phyloP scores from a whole-genome alignment of 1,284 basidiomycete species.

The Cutaneotrichosporon sp. region DNA sequence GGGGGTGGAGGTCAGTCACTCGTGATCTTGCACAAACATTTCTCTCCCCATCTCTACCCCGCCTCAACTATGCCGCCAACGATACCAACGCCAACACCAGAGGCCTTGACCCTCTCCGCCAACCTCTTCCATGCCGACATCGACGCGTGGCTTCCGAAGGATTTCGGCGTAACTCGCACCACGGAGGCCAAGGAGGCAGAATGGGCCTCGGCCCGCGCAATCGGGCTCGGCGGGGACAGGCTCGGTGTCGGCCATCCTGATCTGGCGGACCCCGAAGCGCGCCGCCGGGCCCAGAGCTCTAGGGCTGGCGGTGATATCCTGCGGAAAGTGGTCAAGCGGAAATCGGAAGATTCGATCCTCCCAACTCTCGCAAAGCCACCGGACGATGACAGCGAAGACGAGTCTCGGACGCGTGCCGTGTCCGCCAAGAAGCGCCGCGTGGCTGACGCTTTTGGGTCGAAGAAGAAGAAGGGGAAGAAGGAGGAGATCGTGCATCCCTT shows the following conservation, averaged over 20 bases:
- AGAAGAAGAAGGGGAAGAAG: conserved; percentile 17
- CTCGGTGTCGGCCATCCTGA: conserved; percentile 39
- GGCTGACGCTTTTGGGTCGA: conserved; percentile 25
- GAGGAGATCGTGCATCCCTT: conserved; percentile 2
- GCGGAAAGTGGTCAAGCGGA: conserved; percentile 12
- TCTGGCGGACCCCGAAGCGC: conserved; percentile 15
- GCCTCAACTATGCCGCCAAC: background rate
- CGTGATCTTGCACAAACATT: background rate
- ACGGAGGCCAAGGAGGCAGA: conserved; percentile 8
- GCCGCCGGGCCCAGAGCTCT: background rate
- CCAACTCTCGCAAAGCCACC: no score
- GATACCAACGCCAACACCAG: conserved; percentile 14
- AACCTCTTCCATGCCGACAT: conserved; percentile 37
- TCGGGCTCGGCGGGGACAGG: conserved; percentile 12
- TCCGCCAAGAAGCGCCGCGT: conserved; percentile 24
- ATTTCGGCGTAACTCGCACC: conserved; percentile 24
- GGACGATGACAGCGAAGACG: conserved; percentile 11
- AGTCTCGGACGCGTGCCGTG: conserved; percentile 19
- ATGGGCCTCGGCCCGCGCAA: conserved; percentile 15
- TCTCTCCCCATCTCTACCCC: background rate
- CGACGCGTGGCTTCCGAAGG: conserved; percentile 36
- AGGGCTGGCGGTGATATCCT: conserved; percentile 15
- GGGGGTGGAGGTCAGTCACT: background rate
- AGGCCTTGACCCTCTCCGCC: conserved; percentile 35
- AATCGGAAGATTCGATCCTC: no score